phyloP scores from a whole-genome alignment of 441 rosid genomes.

The Pelargonium citronellum region DNA sequence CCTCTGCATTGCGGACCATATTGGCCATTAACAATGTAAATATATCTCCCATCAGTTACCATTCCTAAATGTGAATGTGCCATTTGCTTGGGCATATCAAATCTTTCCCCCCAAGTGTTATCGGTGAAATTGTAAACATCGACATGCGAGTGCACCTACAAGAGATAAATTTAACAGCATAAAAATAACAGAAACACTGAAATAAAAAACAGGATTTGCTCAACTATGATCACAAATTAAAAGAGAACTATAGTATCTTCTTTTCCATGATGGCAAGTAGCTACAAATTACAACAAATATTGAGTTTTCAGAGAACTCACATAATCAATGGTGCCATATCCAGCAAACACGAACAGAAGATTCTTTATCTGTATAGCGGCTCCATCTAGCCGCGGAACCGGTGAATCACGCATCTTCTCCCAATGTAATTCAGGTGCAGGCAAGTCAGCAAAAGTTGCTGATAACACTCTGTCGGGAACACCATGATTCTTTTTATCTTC shows the following conservation, averaged over 20 bases:
- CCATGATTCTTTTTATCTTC: conserved; percentile 23
- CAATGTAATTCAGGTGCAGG: conserved; percentile 67
- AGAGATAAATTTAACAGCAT: conserved; percentile 1
- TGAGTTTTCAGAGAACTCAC: conserved; percentile 32
- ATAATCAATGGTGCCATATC: conserved; percentile 68
- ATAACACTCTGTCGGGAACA: conserved; percentile 47
- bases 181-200: conserved; percentile 10
- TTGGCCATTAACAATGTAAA: conserved; percentile 78
- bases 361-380: conserved; percentile 79
- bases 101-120: conserved; percentile 79
- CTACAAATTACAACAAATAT: conserved; percentile 24
- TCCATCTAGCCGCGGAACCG: conserved; percentile 91
- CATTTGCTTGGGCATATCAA: conserved; percentile 96
- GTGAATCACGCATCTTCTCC: conserved; percentile 81
- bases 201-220: conserved; percentile 6
- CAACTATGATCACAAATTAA: background rate
- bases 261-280: conserved; percentile 14
- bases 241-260: too few species aligned
- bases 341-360: conserved; percentile 77
- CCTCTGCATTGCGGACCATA: conserved; percentile 96
- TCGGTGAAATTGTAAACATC: conserved; percentile 75
- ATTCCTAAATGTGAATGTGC: conserved; percentile 98
- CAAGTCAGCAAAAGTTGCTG: conserved; percentile 90
- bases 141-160: conserved; percentile 84
- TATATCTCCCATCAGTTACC: conserved; percentile 88